These are phyloP conservation scores for Tilletia walkeri DNA, from an alignment of 1,284 basidiomycete genomes.

Conservation along the genomic window DNA sequence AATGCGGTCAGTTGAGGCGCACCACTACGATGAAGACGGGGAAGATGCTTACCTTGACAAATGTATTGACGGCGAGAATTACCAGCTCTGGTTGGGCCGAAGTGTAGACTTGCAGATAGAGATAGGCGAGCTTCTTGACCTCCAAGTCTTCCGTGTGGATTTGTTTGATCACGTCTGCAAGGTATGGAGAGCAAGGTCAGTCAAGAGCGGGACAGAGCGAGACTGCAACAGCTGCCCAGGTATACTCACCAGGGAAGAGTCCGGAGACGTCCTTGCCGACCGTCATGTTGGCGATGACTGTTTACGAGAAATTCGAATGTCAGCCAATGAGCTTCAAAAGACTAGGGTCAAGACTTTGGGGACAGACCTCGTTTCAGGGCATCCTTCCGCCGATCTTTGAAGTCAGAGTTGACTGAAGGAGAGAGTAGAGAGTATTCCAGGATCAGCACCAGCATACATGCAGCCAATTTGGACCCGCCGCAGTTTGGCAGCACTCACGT, in stretches of 20 bases:
- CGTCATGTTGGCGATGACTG: constrained; percentile 74
- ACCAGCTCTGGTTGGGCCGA: constrained; percentile 96
- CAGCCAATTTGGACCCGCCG: too few relatives aligned
- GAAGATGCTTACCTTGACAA: constrained; percentile 64
- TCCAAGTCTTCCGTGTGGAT: constrained; percentile 92
- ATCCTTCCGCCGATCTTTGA: constrained; percentile 91
- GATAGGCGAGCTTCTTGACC: constrained; percentile 95
- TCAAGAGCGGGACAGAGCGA: not conserved
- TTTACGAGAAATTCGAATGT: not conserved
- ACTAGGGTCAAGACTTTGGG: too few relatives aligned
- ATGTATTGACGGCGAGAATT: constrained; percentile 97
- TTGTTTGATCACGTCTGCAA: constrained; percentile 87
- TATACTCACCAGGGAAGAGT: constrained; percentile 64
- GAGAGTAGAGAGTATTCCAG: constrained; percentile 9
- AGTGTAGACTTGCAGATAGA: constrained; percentile 98
- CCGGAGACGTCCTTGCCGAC: constrained; percentile 96
- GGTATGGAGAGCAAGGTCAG: not conserved
- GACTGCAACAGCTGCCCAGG: not conserved
- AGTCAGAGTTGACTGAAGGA: constrained; percentile 86
- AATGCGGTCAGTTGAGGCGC: not conserved
- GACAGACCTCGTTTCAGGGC: constrained; percentile 75
- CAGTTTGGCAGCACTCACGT: constrained; percentile 5
- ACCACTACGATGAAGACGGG: not conserved
- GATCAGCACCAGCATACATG: not conserved
- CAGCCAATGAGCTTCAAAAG: constrained; percentile 63